These are phyloP conservation scores for Aethionema arabicum DNA, from an alignment of 345 rosid species.

Conservation along the genomic window DNA sequence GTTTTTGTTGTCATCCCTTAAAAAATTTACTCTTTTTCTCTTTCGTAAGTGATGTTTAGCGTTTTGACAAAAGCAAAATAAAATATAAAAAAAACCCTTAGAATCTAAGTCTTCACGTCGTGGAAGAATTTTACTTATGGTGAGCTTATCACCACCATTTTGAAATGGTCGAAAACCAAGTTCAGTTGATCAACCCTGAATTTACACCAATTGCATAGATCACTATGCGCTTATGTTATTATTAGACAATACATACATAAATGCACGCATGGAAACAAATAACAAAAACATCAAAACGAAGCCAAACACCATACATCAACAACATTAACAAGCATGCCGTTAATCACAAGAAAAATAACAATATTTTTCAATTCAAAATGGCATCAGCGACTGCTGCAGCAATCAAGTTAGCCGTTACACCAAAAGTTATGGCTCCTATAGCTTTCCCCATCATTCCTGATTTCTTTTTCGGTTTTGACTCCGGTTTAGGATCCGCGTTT, in stretches of 20 bases:
- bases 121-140: too few relatives aligned
- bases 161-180: too few relatives aligned
- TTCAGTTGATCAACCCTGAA: too few relatives aligned
- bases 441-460: background rate
- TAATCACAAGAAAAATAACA: background rate
- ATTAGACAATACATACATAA: constrained; percentile 1
- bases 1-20: too few relatives aligned
- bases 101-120: too few relatives aligned
- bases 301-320: background rate
- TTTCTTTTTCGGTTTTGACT: constrained; percentile 4
- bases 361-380: background rate
- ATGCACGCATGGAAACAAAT: background rate
- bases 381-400: background rate
- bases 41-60: too few relatives aligned
- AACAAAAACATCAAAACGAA: constrained; percentile 1
- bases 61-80: too few relatives aligned
- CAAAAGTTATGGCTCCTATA: background rate
- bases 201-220: background rate
- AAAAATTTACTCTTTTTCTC: too few relatives aligned
- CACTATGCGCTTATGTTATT: background rate
- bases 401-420: background rate
- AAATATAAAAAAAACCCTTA: too few relatives aligned
- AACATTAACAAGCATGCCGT: background rate
- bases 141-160: too few relatives aligned
- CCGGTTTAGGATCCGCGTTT: background rate